Base-by-base conservation (phyloP, 2,329 filamentous ascomycete species). In the Polychaeton citri region DNA sequence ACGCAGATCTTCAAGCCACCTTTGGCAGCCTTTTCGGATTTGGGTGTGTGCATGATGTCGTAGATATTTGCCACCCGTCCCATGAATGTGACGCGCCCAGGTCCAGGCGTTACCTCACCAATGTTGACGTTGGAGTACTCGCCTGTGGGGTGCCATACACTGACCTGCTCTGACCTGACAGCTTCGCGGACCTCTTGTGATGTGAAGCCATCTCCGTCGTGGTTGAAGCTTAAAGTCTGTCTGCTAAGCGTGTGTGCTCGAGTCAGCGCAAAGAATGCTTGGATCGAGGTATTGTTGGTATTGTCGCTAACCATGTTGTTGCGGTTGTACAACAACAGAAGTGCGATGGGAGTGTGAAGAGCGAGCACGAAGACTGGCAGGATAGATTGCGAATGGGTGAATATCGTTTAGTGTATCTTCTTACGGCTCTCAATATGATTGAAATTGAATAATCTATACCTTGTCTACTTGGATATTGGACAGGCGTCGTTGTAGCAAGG, bases 151-250 rank as follows among this genome's bases (percentile, higher is more conserved):
- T 68, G 47, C 71, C 67, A 35, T 59, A 61, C 32, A 12, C 48
- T 44, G 1, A 32, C 24, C 1, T 34, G 43, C 32, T 41, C 41
- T 10, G 48, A 44, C 12, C 41, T 38, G 6, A 51, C 20, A 6
- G 48, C 48, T 13, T 48, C 42, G 3, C 59, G 50, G 2, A 59
- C 50, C 39, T 67, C 60, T 38, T 69, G 58, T 10, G 58, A 42
- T 2, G 68, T 73, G 54, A 75, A 76, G 19, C 70, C 71, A 53
- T 74, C 69, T 24, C 66, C 62, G n/a, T n/a, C n/a, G n/a, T n/a
- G n/a, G n/a, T 13, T 26, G 21, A 13, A 26, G 21, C 21, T 13
- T 26, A 26, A 26, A 16, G 30, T 21, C n/a, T 21, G 21, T 36
- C 50, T 53, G 7, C 37, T 43, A 17, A 48, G 43, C 1, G 47